Conservation (phyloP, 1,139 yeast species). For the Candida sp. region DNA sequence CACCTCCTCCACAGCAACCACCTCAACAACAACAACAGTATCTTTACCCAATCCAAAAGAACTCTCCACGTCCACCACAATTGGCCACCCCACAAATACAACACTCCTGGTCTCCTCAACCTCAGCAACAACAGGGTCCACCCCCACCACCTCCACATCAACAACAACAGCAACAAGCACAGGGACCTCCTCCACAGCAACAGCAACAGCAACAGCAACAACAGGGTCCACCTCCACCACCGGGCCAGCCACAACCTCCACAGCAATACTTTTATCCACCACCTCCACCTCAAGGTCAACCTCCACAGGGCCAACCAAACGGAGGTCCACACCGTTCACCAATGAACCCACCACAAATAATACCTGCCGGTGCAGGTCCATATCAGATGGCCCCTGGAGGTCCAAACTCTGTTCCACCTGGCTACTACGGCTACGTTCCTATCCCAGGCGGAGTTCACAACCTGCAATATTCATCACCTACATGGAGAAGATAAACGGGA, state of each 20-base stretch:
- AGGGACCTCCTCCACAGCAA: constrained; percentile 6
- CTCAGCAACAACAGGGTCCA: constrained; percentile 20
- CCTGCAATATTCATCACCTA: constrained; percentile 31
- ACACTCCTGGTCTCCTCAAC: constrained; percentile 26
- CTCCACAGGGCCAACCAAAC: constrained; percentile 19
- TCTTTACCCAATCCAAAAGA: constrained; percentile 22
- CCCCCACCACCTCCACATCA: constrained; percentile 8
- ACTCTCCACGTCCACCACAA: constrained; percentile 27
- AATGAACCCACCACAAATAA: constrained; percentile 14
- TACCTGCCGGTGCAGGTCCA: constrained; percentile 22
- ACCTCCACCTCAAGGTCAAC: constrained; percentile 17
- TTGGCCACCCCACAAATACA: constrained; percentile 26
- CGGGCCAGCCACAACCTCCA: constrained; percentile 5
- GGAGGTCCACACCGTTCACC: constrained; percentile 22
- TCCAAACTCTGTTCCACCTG: constrained; percentile 32
- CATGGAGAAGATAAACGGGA: constrained; percentile 33
- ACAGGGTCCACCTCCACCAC: constrained; percentile 17
- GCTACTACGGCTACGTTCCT: constrained; percentile 40
- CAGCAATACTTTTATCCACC: constrained; percentile 20
- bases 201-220: constrained; percentile 24
- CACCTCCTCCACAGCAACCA: constrained; percentile 11
- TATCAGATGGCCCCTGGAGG: constrained; percentile 19
- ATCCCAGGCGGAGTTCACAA: constrained; percentile 31
- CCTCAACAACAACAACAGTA: constrained; percentile 9
- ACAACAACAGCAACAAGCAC: constrained; percentile 18